These are phyloP conservation scores for Trichoderma breve DNA, from an alignment of 2,329 filamentous ascomycete species.

Conservation along the genomic window DNA sequence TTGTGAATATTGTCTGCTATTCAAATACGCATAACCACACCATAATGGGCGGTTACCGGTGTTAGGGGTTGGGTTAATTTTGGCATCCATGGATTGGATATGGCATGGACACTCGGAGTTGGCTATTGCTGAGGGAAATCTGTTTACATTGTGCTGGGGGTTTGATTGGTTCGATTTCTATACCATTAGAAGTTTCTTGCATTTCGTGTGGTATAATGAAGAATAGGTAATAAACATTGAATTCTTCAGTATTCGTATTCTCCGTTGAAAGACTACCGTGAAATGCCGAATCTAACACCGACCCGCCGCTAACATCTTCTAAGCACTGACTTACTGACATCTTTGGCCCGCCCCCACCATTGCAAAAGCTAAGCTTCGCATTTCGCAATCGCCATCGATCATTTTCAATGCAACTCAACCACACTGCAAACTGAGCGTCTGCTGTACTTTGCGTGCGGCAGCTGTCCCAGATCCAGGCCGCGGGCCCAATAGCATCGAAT, in stretches of 20 bases:
- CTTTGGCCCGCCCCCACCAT: conserved; percentile 10
- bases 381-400: neutral
- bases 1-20: neutral
- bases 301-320: neutral
- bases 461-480: neutral
- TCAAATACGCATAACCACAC: neutral
- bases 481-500: neutral
- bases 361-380: neutral
- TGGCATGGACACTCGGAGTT: neutral
- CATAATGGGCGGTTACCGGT: neutral
- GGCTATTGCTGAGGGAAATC: too few relatives aligned
- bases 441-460: neutral
- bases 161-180: too few relatives aligned
- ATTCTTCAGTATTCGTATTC: neutral
- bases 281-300: neutral
- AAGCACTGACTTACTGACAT: neutral
- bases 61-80: neutral
- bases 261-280: neutral
- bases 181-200: too few relatives aligned
- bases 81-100: neutral
- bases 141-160: too few relatives aligned
- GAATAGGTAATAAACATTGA: neutral
- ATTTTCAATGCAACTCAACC: neutral
- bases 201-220: too few relatives aligned
- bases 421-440: neutral